phyloP scores from a whole-genome alignment of 2,329 filamentous ascomycete species.

The Xylogone sp. region DNA sequence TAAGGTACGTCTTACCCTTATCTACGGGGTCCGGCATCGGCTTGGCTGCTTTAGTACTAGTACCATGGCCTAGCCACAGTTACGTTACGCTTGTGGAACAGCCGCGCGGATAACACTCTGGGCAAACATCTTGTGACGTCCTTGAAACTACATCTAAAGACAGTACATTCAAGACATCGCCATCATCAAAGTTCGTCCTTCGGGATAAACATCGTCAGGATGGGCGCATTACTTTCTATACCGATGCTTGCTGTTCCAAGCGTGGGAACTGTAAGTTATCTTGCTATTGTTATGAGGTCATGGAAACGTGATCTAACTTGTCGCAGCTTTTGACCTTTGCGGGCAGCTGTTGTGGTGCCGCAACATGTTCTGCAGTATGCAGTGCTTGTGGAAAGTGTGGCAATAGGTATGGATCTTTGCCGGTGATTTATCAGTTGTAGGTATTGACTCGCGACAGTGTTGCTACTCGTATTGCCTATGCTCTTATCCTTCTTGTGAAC shows the following conservation, averaged over 20 bases:
- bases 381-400: slow-evolving; percentile 95
- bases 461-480: slow-evolving; percentile 94
- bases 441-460: slow-evolving; percentile 53
- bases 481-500: slow-evolving; percentile 91
- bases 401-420: slow-evolving; percentile 63
- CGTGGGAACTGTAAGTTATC: slow-evolving; percentile 69
- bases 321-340: slow-evolving; percentile 68
- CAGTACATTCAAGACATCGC: not conserved
- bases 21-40: not conserved
- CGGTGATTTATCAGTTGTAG: not conserved
- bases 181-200: not conserved
- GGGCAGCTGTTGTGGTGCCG: slow-evolving; percentile 92
- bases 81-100: slow-evolving; percentile 1
- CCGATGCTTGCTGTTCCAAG: slow-evolving; percentile 87
- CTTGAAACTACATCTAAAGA: not conserved
- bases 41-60: not conserved
- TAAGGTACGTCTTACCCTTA: no score
- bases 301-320: not conserved
- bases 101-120: slow-evolving; percentile 10
- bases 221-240: slow-evolving; percentile 89
- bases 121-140: not conserved
- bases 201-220: slow-evolving; percentile 34
- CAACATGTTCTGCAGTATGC: slow-evolving; percentile 93
- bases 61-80: not conserved
- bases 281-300: not conserved